A percentile compares a stretch with the other conserved stretches of the same genome.
phyloP scores from a whole-genome alignment of 2,329 filamentous ascomycete genomes.

The Dactylella cylindrospora region DNA sequence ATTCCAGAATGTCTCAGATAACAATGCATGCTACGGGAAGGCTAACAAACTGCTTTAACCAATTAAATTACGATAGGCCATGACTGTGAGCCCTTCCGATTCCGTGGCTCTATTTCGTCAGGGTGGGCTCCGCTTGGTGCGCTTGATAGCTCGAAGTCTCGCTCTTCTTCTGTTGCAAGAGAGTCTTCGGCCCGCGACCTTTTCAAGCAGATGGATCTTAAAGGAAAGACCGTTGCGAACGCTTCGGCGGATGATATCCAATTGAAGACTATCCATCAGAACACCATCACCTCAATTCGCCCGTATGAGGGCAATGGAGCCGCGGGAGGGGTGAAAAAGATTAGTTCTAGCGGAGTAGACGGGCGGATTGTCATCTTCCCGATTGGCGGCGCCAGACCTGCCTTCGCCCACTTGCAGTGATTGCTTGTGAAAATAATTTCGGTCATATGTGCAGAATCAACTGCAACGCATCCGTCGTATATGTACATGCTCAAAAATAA shows the following conservation, averaged over 20 bases:
- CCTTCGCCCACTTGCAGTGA: constrained; percentile 36
- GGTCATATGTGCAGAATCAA: no score
- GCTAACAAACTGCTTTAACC: constrained; percentile 16
- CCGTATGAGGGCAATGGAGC: constrained; percentile 64
- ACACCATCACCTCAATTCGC: constrained; percentile 80
- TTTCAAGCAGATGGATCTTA: constrained; percentile 98
- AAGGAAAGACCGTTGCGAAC: constrained; percentile 69
- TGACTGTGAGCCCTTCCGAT: constrained; percentile 82
- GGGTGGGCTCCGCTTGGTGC: constrained; percentile 85
- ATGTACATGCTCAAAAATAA: no score
- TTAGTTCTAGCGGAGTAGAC: constrained; percentile 82
- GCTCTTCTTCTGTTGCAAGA: constrained; percentile 40
- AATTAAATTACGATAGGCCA: constrained; percentile 48
- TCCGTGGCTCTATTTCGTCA: constrained; percentile 68
- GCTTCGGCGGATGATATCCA: constrained; percentile 78
- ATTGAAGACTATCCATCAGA: constrained; percentile 93
- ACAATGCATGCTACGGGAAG: constrained; percentile 15
- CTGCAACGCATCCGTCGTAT: no score
- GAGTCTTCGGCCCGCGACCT: constrained; percentile 88
- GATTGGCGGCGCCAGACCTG: constrained; percentile 36
- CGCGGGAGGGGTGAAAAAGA: constrained; percentile 69
- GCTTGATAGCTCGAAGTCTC: constrained; percentile 61
- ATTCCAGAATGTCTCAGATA: constrained; percentile 31
- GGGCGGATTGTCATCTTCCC: constrained; percentile 72
- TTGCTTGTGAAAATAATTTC: no score